These are phyloP conservation scores for Imleria badia DNA, from an alignment of 768 basidiomycete species.

Conservation along the genomic window DNA sequence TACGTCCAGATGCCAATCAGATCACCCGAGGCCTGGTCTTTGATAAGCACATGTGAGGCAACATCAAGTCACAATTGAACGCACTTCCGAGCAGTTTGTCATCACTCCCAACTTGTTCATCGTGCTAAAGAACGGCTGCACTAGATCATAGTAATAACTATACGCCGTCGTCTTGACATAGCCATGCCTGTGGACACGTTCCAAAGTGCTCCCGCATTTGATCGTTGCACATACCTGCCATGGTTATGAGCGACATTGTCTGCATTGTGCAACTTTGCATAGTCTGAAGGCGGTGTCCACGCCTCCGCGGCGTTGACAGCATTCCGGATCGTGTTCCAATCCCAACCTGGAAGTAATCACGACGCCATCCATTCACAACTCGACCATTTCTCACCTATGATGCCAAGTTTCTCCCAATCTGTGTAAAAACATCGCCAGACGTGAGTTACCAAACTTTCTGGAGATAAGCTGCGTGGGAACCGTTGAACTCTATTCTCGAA, in stretches of 20 bases:
- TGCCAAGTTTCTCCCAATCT: constrained; percentile 16
- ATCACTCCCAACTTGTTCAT: constrained; percentile 9
- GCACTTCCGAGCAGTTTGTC: constrained; percentile 1
- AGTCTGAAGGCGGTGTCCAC: constrained; percentile 13
- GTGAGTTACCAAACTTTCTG: background rate
- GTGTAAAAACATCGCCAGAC: background rate
- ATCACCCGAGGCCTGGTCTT: constrained; percentile 11
- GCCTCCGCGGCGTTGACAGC: constrained; percentile 14
- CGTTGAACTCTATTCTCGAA: constrained; percentile 15
- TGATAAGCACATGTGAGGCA: background rate
- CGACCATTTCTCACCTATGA: constrained; percentile 11
- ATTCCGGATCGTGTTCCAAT: constrained; percentile 3
- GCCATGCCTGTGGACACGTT: no score
- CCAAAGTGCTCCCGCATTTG: background rate
- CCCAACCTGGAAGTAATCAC: constrained; percentile 9
- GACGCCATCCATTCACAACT: background rate
- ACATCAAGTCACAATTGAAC: background rate
- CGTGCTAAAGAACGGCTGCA: constrained; percentile 3
- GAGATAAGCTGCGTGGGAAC: background rate
- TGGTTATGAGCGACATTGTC: constrained; percentile 8
- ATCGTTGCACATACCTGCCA: constrained; percentile 8
- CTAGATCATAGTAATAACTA: no score
- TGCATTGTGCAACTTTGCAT: constrained; percentile 13
- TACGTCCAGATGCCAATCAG: constrained; percentile 17
- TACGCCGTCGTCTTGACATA: no score